phyloP scores from a whole-genome alignment of 140 eudicot genomes.

The Anethum foeniculum region DNA sequence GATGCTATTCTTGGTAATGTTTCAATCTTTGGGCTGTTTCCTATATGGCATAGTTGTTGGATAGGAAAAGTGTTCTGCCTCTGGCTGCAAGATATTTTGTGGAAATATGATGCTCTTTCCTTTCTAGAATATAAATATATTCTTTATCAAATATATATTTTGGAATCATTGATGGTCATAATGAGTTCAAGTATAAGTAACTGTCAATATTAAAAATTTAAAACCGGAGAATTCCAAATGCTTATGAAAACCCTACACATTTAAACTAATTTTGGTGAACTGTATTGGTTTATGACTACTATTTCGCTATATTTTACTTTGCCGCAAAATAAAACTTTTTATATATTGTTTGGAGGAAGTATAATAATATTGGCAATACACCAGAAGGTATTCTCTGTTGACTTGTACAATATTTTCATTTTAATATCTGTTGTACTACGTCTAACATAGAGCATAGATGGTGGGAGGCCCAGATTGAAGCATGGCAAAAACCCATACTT shows the following conservation, averaged over 20 bases:
- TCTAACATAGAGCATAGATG: conserved; percentile 44
- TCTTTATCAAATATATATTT: background rate
- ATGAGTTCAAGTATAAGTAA: background rate
- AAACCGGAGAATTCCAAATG: background rate
- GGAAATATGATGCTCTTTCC: background rate
- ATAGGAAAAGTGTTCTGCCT: background rate
- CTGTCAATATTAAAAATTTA: background rate
- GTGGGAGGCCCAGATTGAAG: conserved; percentile 93
- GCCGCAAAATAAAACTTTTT: background rate
- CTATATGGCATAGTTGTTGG: background rate
- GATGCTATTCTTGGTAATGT: conserved; percentile 77
- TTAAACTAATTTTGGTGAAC: background rate
- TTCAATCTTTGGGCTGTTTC: conserved; percentile 1
- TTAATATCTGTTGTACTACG: conserved; percentile 4
- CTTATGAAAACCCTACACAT: background rate
- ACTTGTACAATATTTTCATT: background rate
- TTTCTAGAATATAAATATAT: background rate
- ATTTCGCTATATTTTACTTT: background rate
- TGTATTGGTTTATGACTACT: background rate
- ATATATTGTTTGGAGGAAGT: background rate
- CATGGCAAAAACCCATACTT: conserved; percentile 89
- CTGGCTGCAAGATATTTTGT: background rate
- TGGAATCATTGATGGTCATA: background rate
- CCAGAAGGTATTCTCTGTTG: conserved; percentile 10
- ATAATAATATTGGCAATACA: background rate